A percentile compares a stretch with the other conserved stretches of the same genome.
These are phyloP conservation scores for Boechera divaricarpa DNA, from an alignment of 345 rosid genomes.

Conservation along the genomic window DNA sequence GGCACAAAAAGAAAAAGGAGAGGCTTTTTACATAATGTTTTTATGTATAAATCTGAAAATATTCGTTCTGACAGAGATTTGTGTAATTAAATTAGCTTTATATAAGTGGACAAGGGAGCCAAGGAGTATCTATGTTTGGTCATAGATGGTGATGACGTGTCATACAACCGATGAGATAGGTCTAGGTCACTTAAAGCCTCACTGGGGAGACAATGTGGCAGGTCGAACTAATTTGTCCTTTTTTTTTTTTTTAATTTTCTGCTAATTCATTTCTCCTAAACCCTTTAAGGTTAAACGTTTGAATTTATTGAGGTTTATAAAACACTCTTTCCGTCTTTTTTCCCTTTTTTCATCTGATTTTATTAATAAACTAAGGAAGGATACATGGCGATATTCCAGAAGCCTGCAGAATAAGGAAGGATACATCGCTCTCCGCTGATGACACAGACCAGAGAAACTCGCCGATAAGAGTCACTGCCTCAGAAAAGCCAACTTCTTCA, in stretches of 20 bases:
- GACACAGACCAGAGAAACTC: no score
- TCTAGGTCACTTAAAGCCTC: slow-evolving; percentile 22
- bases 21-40: slow-evolving; percentile 16
- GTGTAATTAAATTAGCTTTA: slow-evolving; percentile 22
- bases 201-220: slow-evolving; percentile 46
- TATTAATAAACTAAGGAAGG: no score
- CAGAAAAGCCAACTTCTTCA: no score
- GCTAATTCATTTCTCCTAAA: background rate
- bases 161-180: slow-evolving; percentile 28
- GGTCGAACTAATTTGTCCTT: slow-evolving; percentile 37
- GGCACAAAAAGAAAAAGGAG: background rate
- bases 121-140: slow-evolving; percentile 31
- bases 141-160: slow-evolving; percentile 42
- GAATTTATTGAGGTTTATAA: background rate
- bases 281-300: background rate
- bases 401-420: no score
- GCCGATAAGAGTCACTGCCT: no score
- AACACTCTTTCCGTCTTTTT: no score
- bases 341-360: no score
- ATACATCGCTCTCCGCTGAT: no score
- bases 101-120: slow-evolving; percentile 27
- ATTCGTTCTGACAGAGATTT: slow-evolving; percentile 25
- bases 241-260: background rate
- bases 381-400: no score
- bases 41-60: slow-evolving; percentile 19